Conservation (phyloP, 371 early-diverging fungal species). For the Spiromyces aspiralis region DNA sequence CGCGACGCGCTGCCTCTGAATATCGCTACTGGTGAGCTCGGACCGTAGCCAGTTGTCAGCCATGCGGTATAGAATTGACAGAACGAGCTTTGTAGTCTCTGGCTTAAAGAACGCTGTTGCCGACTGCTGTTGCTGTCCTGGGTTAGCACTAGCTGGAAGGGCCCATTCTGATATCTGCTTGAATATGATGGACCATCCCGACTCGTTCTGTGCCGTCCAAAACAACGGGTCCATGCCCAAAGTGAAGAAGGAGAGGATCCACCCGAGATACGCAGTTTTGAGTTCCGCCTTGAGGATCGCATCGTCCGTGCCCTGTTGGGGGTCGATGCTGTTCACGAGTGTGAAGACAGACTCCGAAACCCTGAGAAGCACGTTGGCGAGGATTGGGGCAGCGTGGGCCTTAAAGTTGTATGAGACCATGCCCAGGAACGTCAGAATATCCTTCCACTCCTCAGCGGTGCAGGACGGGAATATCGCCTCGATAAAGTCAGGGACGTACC, state of each 20-base stretch:
- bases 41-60: not conserved
- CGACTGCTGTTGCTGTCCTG: not conserved
- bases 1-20: not conserved
- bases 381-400: slow-evolving; percentile 32
- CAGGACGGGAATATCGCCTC: slow-evolving; percentile 58
- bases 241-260: slow-evolving; percentile 67
- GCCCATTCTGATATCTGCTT: not conserved
- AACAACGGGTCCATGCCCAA: slow-evolving; percentile 61
- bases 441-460: slow-evolving; percentile 60
- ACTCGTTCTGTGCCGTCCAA: slow-evolving; percentile 1
- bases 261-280: slow-evolving; percentile 63
- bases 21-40: not conserved
- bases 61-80: not conserved
- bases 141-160: not conserved
- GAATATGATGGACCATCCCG: not conserved
- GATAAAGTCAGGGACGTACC: slow-evolving; percentile 63
- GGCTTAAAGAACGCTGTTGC: not conserved
- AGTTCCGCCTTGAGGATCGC: slow-evolving; percentile 54
- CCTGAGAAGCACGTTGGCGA: slow-evolving; percentile 53
- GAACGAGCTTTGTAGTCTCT: not conserved
- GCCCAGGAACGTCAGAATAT: slow-evolving; percentile 74
- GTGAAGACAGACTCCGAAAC: slow-evolving; percentile 72
- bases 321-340: slow-evolving; percentile 51
- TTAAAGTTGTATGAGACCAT: slow-evolving; percentile 77
- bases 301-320: slow-evolving; percentile 68